phyloP scores from a whole-genome alignment of 805 yeast genomes.

The Blastobotrys terrestris region DNA sequence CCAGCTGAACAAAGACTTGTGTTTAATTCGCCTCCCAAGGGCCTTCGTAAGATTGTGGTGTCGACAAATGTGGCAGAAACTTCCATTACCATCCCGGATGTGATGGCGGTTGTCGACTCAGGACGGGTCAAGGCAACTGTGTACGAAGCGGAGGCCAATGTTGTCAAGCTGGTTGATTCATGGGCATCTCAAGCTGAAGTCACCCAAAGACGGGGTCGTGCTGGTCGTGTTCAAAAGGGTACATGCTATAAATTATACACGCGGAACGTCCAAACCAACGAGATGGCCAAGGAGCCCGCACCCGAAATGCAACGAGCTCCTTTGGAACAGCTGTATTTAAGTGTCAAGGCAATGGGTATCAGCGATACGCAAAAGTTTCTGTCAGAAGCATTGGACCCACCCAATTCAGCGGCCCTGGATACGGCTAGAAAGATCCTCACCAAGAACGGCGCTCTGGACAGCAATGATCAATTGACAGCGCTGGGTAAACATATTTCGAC shows the following conservation, averaged over 20 bases:
- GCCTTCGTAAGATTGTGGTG: slow-evolving; percentile 69
- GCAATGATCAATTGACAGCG: slow-evolving; percentile 51
- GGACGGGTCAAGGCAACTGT: slow-evolving; percentile 78
- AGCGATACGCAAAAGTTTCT: slow-evolving; percentile 64
- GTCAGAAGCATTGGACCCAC: slow-evolving; percentile 75
- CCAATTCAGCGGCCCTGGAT: slow-evolving; percentile 46
- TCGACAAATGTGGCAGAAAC: slow-evolving; percentile 96
- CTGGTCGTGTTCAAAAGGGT: slow-evolving; percentile 91
- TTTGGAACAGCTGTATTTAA: slow-evolving; percentile 72
- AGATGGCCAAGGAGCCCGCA: slow-evolving; percentile 66
- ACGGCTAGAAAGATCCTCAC: slow-evolving; percentile 48
- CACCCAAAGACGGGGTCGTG: slow-evolving; percentile 90
- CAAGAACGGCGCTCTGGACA: slow-evolving; percentile 67
- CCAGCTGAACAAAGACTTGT: slow-evolving; percentile 79
- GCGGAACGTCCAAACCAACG: slow-evolving; percentile 44
- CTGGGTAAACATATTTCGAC: slow-evolving; percentile 74
- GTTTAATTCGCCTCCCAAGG: slow-evolving; percentile 49
- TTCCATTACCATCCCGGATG: slow-evolving; percentile 92
- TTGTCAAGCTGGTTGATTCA: slow-evolving; percentile 65
- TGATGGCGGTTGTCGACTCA: slow-evolving; percentile 83
- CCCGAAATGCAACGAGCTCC: slow-evolving; percentile 88
- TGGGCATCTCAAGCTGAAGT: slow-evolving; percentile 92
- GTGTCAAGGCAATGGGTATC: slow-evolving; percentile 86
- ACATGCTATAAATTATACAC: slow-evolving; percentile 77
- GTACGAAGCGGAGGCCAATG: slow-evolving; percentile 60